phyloP scores from a whole-genome alignment of 2,329 filamentous ascomycete genomes.

The Aspergillus neotritici region DNA sequence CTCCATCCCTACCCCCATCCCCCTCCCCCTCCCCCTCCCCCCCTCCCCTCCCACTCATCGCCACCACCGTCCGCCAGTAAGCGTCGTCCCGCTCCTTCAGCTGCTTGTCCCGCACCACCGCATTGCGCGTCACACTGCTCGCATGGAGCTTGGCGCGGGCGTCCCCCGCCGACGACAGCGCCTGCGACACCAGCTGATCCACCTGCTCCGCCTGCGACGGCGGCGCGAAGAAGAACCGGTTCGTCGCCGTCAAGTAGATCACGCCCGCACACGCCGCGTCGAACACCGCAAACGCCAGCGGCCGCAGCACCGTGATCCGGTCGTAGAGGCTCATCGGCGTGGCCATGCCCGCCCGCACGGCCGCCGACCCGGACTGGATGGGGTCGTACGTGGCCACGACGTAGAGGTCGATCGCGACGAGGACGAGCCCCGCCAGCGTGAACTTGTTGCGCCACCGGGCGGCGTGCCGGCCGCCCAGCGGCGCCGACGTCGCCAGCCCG shows the following conservation, averaged over 20 bases:
- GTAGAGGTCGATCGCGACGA: constrained; percentile 63
- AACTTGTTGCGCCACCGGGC: constrained; percentile 64
- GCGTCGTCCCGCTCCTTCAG: constrained; percentile 60
- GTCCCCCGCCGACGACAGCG: constrained; percentile 52
- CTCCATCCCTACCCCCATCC: constrained; percentile 60
- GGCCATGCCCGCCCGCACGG: constrained; percentile 57
- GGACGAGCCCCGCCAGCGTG: constrained; percentile 55
- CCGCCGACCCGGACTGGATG: constrained; percentile 50
- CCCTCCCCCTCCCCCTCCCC: constrained; percentile 53
- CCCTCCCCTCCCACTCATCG: constrained; percentile 48
- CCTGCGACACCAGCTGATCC: constrained; percentile 45
- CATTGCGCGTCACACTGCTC: constrained; percentile 72
- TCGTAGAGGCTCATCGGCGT: constrained; percentile 44
- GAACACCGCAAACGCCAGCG: constrained; percentile 57
- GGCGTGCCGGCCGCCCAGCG: constrained; percentile 59
- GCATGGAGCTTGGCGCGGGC: constrained; percentile 65
- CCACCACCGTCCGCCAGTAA: constrained; percentile 62
- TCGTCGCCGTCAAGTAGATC: constrained; percentile 72
- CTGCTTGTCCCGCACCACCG: constrained; percentile 65
- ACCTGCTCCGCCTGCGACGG: constrained; percentile 61
- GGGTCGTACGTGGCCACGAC: constrained; percentile 59
- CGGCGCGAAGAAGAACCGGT: constrained; percentile 65
- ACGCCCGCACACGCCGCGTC: constrained; percentile 60
- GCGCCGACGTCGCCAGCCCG: constrained; percentile 65
- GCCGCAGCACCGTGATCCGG: constrained; percentile 54